Evolutionary conservation across 352 stramenopile species (phyloP), one percentile per base, ranked within the genome.

Genomic region (Paralagenidium karlingii): DNA sequence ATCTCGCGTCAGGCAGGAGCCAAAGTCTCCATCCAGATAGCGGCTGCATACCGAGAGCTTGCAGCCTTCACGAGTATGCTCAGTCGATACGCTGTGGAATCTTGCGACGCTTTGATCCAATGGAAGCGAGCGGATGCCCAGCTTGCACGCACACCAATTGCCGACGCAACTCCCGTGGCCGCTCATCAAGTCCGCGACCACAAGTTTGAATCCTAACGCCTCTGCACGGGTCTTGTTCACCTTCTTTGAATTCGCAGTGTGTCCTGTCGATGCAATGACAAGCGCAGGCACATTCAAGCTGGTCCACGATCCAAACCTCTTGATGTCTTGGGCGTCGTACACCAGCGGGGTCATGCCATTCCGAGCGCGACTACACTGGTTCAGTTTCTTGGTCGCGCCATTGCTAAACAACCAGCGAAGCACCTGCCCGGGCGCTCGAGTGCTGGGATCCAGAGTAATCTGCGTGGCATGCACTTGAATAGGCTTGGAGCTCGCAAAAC

Each of bases 131-230:
- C 12, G 37, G 19, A 74, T 55, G 10, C 75, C 71, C 36, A 59
- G 47, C 42, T 66, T 73, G 21, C 74, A 53, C 5, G 71, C 75
- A 24, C 69, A 81, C 76, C 76, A 89, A 24, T 63, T 64, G 8
- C 71, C 76, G 56, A 89, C 85, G 1, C 64, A 77, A 11, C 68
- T 75, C 5, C 53, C 50, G 7, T 56, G 49, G 38, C 49, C 53
- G 40, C 80, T 63, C 25, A 81, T 36, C 10, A 89, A 44, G 47
- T 89, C 73, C n/a, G 65, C 73, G 33, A 89, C 55, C 27, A 85
- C 51, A 24, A 86, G 47, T 43, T 89, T 89, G 71, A 71, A 89
- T 8, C 53, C 42, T 8, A 65, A 53, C 5, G 5, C 25, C 2
- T 22, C 19, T 10, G 28, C 32, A 22, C 38, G 34, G 19, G 38